These are phyloP conservation scores for Metarhizium album DNA, from an alignment of 2,329 filamentous ascomycete species.

Conservation along the genomic window DNA sequence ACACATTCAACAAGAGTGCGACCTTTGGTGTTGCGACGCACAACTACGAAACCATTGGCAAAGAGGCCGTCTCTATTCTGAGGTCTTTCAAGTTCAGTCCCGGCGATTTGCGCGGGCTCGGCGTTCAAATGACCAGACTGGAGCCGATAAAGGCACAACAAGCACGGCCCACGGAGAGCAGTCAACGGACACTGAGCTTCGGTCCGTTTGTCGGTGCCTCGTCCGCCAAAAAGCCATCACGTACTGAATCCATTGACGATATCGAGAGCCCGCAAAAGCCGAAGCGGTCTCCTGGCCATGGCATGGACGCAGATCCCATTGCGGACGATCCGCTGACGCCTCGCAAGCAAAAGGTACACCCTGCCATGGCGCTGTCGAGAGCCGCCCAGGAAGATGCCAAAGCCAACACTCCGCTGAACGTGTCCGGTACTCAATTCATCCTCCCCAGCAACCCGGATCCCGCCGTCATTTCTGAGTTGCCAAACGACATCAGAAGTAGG, in stretches of 20 bases:
- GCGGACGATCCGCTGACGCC: slow-evolving; percentile 43
- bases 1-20: slow-evolving; percentile 83
- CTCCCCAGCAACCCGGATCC: slow-evolving; percentile 77
- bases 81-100: slow-evolving; percentile 75
- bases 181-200: slow-evolving; percentile 72
- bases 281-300: slow-evolving; percentile 18
- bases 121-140: slow-evolving; percentile 87
- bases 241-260: slow-evolving; percentile 42
- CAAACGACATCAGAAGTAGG: slow-evolving; percentile 68
- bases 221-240: slow-evolving; percentile 27
- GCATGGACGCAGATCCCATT: slow-evolving; percentile 38
- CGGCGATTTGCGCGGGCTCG: slow-evolving; percentile 85
- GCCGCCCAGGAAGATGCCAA: slow-evolving; percentile 39
- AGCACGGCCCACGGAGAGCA: slow-evolving; percentile 51
- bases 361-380: slow-evolving; percentile 40
- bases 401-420: slow-evolving; percentile 61
- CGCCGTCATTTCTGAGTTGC: slow-evolving; percentile 71
- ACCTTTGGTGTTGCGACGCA: slow-evolving; percentile 78
- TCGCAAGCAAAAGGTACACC: slow-evolving; percentile 41
- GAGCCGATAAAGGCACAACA: slow-evolving; percentile 56
- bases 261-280: slow-evolving; percentile 24
- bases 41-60: slow-evolving; percentile 56
- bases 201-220: slow-evolving; percentile 36
- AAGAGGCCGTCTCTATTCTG: slow-evolving; percentile 77
- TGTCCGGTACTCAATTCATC: slow-evolving; percentile 82